Evolutionary conservation across 805 yeast species (phyloP).

Genomic region (Metschnikowia continentalis): DNA sequence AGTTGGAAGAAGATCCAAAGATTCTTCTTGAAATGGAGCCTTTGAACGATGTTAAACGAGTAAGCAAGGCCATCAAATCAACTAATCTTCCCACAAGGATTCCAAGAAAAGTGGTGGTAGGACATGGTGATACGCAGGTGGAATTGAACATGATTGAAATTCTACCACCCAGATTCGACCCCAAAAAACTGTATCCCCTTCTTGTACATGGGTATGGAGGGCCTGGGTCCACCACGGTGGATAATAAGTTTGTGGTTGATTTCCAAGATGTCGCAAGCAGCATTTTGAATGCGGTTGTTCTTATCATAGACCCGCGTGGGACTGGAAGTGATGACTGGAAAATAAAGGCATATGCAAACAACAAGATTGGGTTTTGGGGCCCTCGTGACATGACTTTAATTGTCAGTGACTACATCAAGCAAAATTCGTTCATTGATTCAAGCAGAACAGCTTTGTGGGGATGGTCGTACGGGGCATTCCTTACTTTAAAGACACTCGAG

Average conservation of each 20-base stretch:
- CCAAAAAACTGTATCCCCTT: conserved; percentile 50
- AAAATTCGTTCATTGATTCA: conserved; percentile 45
- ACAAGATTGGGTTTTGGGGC: conserved; percentile 69
- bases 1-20: conserved; percentile 9
- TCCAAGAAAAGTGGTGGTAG: conserved; percentile 31
- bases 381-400: conserved; percentile 61
- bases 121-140: conserved; percentile 30
- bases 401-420: conserved; percentile 46
- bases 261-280: conserved; percentile 61
- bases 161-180: conserved; percentile 53
- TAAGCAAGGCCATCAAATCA: conserved; percentile 19
- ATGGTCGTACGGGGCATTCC: conserved; percentile 84
- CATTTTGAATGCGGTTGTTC: conserved; percentile 53
- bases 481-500: conserved; percentile 70
- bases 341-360: conserved; percentile 51
- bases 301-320: conserved; percentile 76
- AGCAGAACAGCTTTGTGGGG: conserved; percentile 74
- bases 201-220: conserved; percentile 74
- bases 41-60: conserved; percentile 19
- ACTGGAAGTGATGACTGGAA: conserved; percentile 79
- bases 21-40: conserved; percentile 11
- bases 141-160: conserved; percentile 55
- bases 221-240: conserved; percentile 67
- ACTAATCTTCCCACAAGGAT: conserved; percentile 50
- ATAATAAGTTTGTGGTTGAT: conserved; percentile 43